These are phyloP conservation scores for Acorus gramineus DNA, from an alignment of 106 monocot species.

Conservation along the genomic window DNA sequence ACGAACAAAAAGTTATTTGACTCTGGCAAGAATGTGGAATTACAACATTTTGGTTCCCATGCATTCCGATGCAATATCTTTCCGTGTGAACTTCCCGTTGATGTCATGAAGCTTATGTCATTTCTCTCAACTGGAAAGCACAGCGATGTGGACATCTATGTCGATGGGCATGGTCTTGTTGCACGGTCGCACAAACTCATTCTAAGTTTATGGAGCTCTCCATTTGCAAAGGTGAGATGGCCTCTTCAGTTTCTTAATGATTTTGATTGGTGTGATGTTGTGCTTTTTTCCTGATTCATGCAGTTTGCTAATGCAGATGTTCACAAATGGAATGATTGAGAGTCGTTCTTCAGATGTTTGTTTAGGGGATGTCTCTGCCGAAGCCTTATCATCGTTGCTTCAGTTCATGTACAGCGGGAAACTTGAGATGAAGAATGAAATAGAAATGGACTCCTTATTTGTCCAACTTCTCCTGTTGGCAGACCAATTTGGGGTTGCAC, in stretches of 20 bases:
- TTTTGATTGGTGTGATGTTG: not conserved
- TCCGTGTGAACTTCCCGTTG: constrained; percentile 36
- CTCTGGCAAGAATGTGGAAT: constrained; percentile 49
- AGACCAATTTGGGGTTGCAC: constrained; percentile 64
- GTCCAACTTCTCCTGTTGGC: constrained; percentile 64
- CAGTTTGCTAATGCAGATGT: constrained; percentile 57
- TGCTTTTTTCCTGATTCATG: not conserved
- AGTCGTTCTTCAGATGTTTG: constrained; percentile 54
- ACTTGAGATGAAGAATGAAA: constrained; percentile 36
- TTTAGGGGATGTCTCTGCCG: constrained; percentile 53
- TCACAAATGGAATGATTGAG: constrained; percentile 93
- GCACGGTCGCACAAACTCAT: constrained; percentile 61
- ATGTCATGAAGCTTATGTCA: constrained; percentile 46
- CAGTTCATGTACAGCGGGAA: constrained; percentile 83
- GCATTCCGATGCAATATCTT: constrained; percentile 29
- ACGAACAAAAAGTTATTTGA: constrained; percentile 35
- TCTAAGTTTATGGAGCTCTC: constrained; percentile 77
- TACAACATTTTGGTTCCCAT: constrained; percentile 19
- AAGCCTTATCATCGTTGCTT: constrained; percentile 56
- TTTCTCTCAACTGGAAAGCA: constrained; percentile 51
- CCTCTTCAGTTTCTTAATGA: not conserved
- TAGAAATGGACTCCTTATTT: constrained; percentile 31
- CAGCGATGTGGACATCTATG: constrained; percentile 68
- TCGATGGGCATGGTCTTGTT: constrained; percentile 54
- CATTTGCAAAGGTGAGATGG: constrained; percentile 64